Conservation (phyloP, 352 stramenopile species). For the Thalassiosira livingstoniorum region DNA sequence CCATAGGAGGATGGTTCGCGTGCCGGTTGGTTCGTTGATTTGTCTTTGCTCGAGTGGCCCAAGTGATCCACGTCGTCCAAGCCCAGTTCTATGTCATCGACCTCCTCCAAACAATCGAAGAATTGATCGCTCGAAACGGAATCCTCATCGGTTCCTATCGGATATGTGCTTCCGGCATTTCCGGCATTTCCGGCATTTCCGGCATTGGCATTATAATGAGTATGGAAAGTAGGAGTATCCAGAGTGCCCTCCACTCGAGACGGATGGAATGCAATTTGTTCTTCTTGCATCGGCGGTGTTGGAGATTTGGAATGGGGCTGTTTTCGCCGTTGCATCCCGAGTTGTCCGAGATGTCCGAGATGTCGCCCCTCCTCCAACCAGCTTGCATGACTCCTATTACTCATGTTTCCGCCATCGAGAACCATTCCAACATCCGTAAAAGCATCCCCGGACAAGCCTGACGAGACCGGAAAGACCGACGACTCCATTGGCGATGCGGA, state of each 20-base stretch:
- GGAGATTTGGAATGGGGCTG: background rate
- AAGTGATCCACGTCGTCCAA: conserved; percentile 12
- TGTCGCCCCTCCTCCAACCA: too few relatives aligned
- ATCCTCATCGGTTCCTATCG: too few relatives aligned
- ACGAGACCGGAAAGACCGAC: background rate
- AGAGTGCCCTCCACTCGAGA: background rate
- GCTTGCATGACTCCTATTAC: background rate
- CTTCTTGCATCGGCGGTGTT: background rate
- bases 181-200: too few relatives aligned
- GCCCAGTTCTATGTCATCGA: conserved; percentile 50
- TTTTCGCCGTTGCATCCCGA: conserved; percentile 17
- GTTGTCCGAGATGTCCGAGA: conserved; percentile 2
- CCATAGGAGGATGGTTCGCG: too few relatives aligned
- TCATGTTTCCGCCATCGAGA: background rate
- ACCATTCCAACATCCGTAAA: conserved; percentile 19
- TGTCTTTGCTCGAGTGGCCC: background rate
- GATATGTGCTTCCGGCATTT: too few relatives aligned
- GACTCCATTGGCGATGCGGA: too few relatives aligned
- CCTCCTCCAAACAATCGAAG: conserved; percentile 57
- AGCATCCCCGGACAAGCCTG: background rate
- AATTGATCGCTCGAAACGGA: conserved; percentile 44
- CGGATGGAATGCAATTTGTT: background rate
- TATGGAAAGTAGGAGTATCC: background rate
- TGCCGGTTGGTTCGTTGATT: too few relatives aligned
- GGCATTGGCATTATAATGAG: conserved; percentile 29